phyloP scores from a whole-genome alignment of 306 rosid species.

The Cucurbita argyrosperma region DNA sequence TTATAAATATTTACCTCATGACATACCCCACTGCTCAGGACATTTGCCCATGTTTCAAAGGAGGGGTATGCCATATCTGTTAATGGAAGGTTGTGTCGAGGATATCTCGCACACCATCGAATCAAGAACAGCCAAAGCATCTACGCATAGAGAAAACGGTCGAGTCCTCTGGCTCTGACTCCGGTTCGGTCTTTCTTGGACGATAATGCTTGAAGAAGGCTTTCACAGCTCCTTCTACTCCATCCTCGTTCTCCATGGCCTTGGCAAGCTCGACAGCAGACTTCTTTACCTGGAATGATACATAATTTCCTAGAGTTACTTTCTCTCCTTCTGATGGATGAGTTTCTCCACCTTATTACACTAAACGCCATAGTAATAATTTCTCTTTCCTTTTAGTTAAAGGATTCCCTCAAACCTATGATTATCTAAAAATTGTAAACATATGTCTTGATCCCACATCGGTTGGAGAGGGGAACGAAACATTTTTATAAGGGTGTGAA shows the following conservation, averaged over 20 bases:
- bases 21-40: neutral
- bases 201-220: conserved; percentile 95
- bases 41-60: neutral
- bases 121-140: conserved; percentile 77
- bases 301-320: neutral
- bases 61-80: neutral
- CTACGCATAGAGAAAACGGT: conserved; percentile 41
- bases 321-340: neutral
- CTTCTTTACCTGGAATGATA: conserved; percentile 56
- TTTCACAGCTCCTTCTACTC: conserved; percentile 89
- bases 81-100: neutral
- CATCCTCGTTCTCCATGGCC: conserved; percentile 93
- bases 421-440: neutral
- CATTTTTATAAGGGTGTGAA: no score
- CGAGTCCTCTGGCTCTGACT: conserved; percentile 29
- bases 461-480: no score
- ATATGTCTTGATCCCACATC: no score
- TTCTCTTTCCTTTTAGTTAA: neutral
- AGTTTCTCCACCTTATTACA: neutral
- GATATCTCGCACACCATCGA: neutral
- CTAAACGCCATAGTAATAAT: neutral
- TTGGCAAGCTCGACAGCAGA: conserved; percentile 65
- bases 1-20: conserved; percentile 1
- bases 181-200: conserved; percentile 27
- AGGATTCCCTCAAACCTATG: neutral